Conservation (phyloP, 139 green algal species). For the Haematococcus lacustris region DNA sequence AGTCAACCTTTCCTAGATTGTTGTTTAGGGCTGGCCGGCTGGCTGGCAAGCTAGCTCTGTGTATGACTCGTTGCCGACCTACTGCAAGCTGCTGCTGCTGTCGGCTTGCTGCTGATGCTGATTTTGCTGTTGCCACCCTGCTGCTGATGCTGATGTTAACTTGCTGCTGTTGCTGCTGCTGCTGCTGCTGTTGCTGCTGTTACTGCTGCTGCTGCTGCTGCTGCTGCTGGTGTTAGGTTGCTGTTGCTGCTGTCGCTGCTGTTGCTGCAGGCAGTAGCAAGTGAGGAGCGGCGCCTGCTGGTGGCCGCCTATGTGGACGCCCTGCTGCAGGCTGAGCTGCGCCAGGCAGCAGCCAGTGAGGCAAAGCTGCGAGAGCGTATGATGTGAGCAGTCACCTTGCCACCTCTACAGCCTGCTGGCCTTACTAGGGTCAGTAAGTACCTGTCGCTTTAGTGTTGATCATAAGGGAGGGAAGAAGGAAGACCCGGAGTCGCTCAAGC, state of each 20-base stretch:
- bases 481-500: not conserved
- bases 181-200: no score
- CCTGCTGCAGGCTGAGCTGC: conserved; percentile 1
- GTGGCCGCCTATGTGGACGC: conserved; percentile 3
- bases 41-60: not conserved
- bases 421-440: not conserved
- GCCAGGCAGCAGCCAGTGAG: not conserved
- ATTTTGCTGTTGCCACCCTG: no score
- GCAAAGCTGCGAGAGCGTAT: conserved; percentile 1
- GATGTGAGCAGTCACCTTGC: not conserved
- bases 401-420: not conserved
- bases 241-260: not conserved
- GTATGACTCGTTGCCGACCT: not conserved
- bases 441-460: no score
- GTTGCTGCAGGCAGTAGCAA: conserved; percentile 1
- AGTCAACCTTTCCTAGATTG: not conserved
- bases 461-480: not conserved
- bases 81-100: not conserved
- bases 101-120: not conserved
- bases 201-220: no score
- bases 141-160: no score
- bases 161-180: no score
- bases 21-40: not conserved
- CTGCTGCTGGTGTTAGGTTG: not conserved
- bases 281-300: not conserved